Evolutionary conservation across 2,329 filamentous ascomycete species (phyloP), one percentile per base, ranked within the genome.

Genomic region (Alternaria postmessia): DNA sequence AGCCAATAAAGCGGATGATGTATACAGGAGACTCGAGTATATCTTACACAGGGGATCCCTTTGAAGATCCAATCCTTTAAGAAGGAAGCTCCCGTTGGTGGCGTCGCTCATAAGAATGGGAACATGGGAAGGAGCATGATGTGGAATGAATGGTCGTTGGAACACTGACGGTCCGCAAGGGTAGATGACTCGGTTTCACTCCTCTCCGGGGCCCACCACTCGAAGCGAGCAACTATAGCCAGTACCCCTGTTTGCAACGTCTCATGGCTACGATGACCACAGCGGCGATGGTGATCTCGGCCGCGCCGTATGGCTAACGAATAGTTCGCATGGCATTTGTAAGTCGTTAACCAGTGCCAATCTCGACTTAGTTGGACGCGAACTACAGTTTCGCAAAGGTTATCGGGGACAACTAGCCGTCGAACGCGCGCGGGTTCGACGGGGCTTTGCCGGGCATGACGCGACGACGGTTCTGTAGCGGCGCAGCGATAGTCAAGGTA

Each of bases 251-350:
- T 24, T 39, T 36, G 54, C 42, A 57, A 38, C 26, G 61, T 61
- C 51, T 58, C 54, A 54, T 42, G 18, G 30, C 24, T 20, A n/a
- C 51, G 49, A 51, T 55, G 49, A 53, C 41, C 46, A 38, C 30
- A 56, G 26, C 41, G 41, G 46, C 42, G 38, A 48, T 46, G 52
- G 41, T 30, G 38, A 59, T 56, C 38, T 54, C 46, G 52, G 49
- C 36, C 43, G 55, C 48, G 58, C 62, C 48, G 54, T 39, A 56
- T 59, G 52, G 39, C 44, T 38, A 52, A 43, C 53, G 16, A 61
- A 61, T 46, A 46, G 55, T 59, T 62, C 59, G 62, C 52, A 59
- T 52, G 16, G 44, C 32, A 51, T 38, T 54, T 48, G 30, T 14
- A 32, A 44, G 16, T 7, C 20, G 22, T 24, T 11, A 43, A 42